These are phyloP conservation scores for Gentiana straminea DNA, from an alignment of 257 asterid genomes.

Conservation along the genomic window DNA sequence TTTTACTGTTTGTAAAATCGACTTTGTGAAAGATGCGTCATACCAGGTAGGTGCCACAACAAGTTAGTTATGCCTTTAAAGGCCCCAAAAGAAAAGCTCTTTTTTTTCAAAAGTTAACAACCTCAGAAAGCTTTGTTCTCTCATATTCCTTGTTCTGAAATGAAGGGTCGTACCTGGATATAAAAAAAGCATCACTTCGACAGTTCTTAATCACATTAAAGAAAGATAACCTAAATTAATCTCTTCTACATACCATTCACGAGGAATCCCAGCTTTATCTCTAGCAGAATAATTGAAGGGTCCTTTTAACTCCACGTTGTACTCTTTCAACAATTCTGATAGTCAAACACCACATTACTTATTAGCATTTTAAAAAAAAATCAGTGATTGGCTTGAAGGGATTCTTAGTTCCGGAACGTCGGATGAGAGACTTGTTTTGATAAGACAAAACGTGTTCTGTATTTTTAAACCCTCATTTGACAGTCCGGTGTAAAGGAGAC, in stretches of 20 bases:
- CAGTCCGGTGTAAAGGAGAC: too few relatives aligned
- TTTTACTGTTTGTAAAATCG: too few relatives aligned
- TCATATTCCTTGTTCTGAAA: constrained; percentile 19
- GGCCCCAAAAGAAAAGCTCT: background rate
- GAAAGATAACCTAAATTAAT: background rate
- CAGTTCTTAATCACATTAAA: background rate
- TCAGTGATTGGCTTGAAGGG: too few relatives aligned
- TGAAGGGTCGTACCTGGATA: constrained; percentile 68
- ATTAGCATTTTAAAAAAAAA: background rate
- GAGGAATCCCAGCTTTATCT: constrained; percentile 81
- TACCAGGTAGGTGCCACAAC: too few relatives aligned
- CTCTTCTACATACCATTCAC: constrained; percentile 46
- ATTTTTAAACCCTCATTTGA: too few relatives aligned
- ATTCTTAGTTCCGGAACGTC: too few relatives aligned
- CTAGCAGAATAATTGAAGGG: constrained; percentile 82
- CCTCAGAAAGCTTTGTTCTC: constrained; percentile 44
- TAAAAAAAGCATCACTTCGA: constrained; percentile 5
- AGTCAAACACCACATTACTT: background rate
- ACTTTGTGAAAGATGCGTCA: too few relatives aligned
- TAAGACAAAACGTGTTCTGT: too few relatives aligned
- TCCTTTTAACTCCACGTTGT: constrained; percentile 74
- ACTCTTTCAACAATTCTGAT: constrained; percentile 62
- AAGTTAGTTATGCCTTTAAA: too few relatives aligned
- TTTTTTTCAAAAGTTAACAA: constrained; percentile 11
- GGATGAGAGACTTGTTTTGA: too few relatives aligned